A percentile compares a stretch with the other conserved stretches of the same genome.
These are phyloP conservation scores for Chrysanthemum lavandulifolium DNA, from an alignment of 129 eudicot species.

Conservation along the genomic window DNA sequence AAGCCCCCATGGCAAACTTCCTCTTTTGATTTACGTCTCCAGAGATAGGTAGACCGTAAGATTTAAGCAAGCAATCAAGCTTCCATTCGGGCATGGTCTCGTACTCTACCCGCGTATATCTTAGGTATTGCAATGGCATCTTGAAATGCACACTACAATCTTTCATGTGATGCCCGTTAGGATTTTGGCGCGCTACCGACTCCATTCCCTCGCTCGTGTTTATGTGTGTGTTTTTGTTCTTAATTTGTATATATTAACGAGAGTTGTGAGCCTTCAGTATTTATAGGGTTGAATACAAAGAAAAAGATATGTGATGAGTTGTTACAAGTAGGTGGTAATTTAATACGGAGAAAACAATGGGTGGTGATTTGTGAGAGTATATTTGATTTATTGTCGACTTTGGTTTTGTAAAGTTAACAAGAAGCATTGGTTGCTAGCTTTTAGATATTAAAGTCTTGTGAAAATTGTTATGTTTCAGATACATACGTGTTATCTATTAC, in stretches of 20 bases:
- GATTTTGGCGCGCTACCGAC: slow-evolving; percentile 29
- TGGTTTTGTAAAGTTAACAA: slow-evolving; percentile 38
- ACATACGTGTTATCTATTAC: background rate
- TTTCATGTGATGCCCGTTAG: slow-evolving; percentile 23
- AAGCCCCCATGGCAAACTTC: slow-evolving; percentile 76
- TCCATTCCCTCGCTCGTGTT: slow-evolving; percentile 35
- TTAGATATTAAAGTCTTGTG: background rate
- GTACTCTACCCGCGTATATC: slow-evolving; percentile 51
- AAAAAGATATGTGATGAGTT: slow-evolving; percentile 15
- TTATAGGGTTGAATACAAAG: slow-evolving; percentile 18
- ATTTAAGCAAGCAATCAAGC: slow-evolving; percentile 53
- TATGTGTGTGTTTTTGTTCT: background rate
- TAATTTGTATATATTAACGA: background rate
- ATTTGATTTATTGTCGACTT: slow-evolving; percentile 23
- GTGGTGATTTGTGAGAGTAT: slow-evolving; percentile 27
- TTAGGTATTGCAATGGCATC: slow-evolving; percentile 78
- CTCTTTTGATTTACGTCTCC: slow-evolving; percentile 62
- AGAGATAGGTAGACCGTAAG: slow-evolving; percentile 52
- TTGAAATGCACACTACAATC: slow-evolving; percentile 44
- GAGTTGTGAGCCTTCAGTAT: slow-evolving; percentile 3
- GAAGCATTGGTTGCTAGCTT: slow-evolving; percentile 16
- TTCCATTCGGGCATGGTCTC: slow-evolving; percentile 81
- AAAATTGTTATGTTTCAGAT: background rate
- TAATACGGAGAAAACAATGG: slow-evolving; percentile 43
- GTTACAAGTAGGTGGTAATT: slow-evolving; percentile 36